phyloP scores from a whole-genome alignment of 2,329 filamentous ascomycete genomes.

The Onygenales sp. region DNA sequence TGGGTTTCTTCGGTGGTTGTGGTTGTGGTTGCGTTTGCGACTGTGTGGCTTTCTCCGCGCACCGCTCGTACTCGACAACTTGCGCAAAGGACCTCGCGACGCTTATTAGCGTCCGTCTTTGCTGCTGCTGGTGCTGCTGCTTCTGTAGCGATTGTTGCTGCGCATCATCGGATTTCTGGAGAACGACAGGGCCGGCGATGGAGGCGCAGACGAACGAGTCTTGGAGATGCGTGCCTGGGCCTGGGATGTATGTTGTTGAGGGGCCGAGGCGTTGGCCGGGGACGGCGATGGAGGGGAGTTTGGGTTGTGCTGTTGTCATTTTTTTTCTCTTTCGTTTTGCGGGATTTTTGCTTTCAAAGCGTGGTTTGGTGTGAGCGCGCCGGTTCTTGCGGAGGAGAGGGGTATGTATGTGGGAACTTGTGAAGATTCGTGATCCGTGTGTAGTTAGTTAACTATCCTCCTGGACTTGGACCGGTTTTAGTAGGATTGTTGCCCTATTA shows the following conservation, averaged over 20 bases:
- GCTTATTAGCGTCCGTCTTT: conserved; percentile 9
- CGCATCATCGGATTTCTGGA: conserved; percentile 36
- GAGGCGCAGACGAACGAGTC: conserved; percentile 69
- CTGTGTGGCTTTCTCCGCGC: neutral
- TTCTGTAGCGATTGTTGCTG: conserved; percentile 29
- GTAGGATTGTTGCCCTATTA: too few relatives aligned
- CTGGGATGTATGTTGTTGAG: conserved; percentile 56
- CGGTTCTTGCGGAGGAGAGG: too few relatives aligned
- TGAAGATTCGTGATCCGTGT: too few relatives aligned
- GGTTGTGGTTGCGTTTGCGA: too few relatives aligned
- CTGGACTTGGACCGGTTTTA: too few relatives aligned
- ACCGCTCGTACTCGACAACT: conserved; percentile 13
- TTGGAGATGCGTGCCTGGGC: conserved; percentile 76
- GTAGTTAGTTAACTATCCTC: too few relatives aligned
- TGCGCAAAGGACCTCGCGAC: conserved; percentile 35
- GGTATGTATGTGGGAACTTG: too few relatives aligned
- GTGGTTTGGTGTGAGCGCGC: too few relatives aligned
- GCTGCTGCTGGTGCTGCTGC: conserved; percentile 21
- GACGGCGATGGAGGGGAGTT: conserved; percentile 48
- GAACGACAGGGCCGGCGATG: conserved; percentile 61
- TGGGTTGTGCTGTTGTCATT: conserved; percentile 18
- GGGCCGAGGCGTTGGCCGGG: conserved; percentile 75
- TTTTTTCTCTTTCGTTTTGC: neutral
- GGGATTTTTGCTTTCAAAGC: too few relatives aligned
- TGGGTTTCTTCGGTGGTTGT: conserved; percentile 16